Conservation (phyloP, 148 eudicot species). For the Rhododendron mucronatum region DNA sequence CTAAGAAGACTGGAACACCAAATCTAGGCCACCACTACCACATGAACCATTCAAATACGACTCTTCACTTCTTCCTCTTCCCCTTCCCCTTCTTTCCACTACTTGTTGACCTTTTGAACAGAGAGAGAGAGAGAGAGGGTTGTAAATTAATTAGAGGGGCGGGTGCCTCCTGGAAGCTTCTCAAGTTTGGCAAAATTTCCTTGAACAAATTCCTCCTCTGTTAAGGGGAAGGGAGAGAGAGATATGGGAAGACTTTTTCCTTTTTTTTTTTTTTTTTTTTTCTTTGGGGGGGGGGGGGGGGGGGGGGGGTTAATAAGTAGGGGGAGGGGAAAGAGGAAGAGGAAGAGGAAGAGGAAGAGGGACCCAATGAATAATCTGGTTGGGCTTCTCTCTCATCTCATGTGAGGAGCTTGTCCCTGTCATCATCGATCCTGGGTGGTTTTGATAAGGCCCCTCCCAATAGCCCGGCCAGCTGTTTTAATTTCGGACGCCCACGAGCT, state of each 20-base stretch:
- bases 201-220: slow-evolving; percentile 12
- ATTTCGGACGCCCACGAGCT: slow-evolving; percentile 8
- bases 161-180: slow-evolving; percentile 39
- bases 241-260: not conserved
- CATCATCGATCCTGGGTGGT: slow-evolving; percentile 13
- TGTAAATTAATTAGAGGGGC: not conserved
- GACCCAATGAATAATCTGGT: slow-evolving; percentile 38
- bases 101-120: slow-evolving; percentile 8
- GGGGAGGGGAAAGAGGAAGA: slow-evolving; percentile 9
- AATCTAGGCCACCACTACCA: not conserved
- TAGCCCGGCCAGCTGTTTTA: slow-evolving; percentile 24
- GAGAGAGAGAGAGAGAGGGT: not conserved
- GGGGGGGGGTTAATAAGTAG: not conserved
- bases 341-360: slow-evolving; percentile 11
- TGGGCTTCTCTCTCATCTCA: slow-evolving; percentile 29
- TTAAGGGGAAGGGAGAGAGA: not conserved
- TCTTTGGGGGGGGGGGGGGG: too few species aligned
- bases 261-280: not conserved
- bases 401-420: slow-evolving; percentile 42
- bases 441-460: slow-evolving; percentile 3
- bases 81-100: not conserved
- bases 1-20: not conserved
- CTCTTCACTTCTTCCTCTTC: slow-evolving; percentile 2
- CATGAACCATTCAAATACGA: not conserved
- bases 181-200: slow-evolving; percentile 26